Conservation (phyloP, 2,329 filamentous ascomycete genomes). For the Aphanoascus verrucosus region DNA sequence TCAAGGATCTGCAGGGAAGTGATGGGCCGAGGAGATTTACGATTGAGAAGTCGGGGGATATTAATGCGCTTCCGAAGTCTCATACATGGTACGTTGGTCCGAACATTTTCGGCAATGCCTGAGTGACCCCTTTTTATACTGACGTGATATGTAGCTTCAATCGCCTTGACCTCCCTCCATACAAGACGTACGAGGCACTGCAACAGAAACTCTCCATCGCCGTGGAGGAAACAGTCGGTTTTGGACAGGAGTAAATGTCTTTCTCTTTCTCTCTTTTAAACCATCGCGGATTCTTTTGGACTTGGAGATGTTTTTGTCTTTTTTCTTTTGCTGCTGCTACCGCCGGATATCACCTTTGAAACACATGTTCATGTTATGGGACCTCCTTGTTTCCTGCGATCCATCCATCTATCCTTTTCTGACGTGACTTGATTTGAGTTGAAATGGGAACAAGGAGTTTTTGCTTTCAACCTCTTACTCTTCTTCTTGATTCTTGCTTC, state of each 20-base stretch:
- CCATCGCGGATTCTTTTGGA: no score
- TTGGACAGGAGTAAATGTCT: conserved; percentile 75
- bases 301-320: no score
- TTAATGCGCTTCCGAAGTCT: conserved; percentile 83
- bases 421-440: no score
- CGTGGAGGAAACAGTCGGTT: conserved; percentile 97
- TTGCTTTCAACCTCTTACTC: no score
- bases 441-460: no score
- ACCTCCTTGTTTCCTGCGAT: no score
- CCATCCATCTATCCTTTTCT: no score
- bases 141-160: conserved; percentile 60
- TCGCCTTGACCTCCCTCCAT: conserved; percentile 84
- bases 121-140: no score
- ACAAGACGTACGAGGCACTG: conserved; percentile 76
- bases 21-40: conserved; percentile 93
- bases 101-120: not conserved
- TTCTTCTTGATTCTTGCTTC: no score
- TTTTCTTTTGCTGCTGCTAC: no score
- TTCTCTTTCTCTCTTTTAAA: not conserved
- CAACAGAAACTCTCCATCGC: conserved; percentile 89
- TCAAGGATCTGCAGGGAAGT: conserved; percentile 96
- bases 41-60: conserved; percentile 92
- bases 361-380: no score
- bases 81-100: conserved; percentile 74
- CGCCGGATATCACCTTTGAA: no score